Evolutionary conservation across 176 grass and related monocot genomes (phyloP), one percentile per base, ranked within the genome.

Genomic region (Rhynchospora breviuscula): DNA sequence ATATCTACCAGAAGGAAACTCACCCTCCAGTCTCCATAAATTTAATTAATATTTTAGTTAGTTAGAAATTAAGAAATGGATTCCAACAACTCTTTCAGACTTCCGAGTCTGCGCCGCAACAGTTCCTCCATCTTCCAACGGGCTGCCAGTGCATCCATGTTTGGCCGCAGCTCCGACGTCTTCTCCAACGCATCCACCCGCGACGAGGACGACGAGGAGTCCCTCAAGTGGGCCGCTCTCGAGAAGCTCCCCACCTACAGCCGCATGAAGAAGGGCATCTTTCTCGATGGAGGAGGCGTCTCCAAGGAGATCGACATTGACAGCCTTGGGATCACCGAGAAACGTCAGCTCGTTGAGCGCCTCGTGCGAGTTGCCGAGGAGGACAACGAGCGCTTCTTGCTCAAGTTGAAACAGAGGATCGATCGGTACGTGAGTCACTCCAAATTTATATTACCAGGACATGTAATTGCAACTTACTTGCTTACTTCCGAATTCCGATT

Each of bases 311-410:
- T 92, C 18, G 81, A 89, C 76, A 67, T 92, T 56, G 79, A 84
- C 5, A 80, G 33, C 4, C 87, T 92, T 19, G 90, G 87, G 4
- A 61, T 89, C 59, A 61, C 86, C 10, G 76, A 92, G 66, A 78
- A 74, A 81, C 86, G 66, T 23, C 73, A 78, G 35, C 63, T 92
- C 77, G 62, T 92, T 9, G 87, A 92, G 67, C 79, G 90, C 3
- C 90, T 92, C 1, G 87, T 92, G 5, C 84, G 90, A 6, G 85
- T 89, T 62, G 90, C 87, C 5, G 87, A 92, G 49, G 90, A 92
- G 60, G 90, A 92, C 78, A 88, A 92, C 63, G 90, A 92, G 84
- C 83, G 65, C 8, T 92, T 92, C 90, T 78, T 92, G 84, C 81
- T 83, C 58, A 92, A 85, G 81, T 83, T 92, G 59, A 92, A 53